phyloP scores from a whole-genome alignment of 352 stramenopile species.

The Phytopythium boreale region DNA sequence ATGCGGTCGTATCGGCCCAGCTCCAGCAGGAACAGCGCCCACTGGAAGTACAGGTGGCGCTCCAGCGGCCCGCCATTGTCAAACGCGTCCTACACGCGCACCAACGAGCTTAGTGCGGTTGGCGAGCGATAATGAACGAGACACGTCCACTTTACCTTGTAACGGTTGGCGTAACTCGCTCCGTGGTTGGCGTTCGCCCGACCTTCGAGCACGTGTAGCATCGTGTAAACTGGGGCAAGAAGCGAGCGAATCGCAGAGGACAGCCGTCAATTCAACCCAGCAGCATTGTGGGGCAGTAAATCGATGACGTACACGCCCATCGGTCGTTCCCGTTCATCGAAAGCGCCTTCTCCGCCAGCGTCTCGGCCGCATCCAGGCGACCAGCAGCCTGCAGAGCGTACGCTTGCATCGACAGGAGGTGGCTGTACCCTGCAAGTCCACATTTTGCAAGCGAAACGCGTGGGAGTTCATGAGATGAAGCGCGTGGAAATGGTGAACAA shows the following conservation, averaged over 20 bases:
- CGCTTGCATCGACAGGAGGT: constrained; percentile 78
- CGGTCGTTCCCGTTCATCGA: constrained; percentile 85
- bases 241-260: not conserved
- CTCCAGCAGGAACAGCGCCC: constrained; percentile 78
- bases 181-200: constrained; percentile 83
- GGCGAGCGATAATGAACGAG: not conserved
- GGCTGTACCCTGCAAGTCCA: constrained; percentile 51
- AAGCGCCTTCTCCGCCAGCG: constrained; percentile 71
- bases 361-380: constrained; percentile 61
- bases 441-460: not conserved
- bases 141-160: constrained; percentile 28
- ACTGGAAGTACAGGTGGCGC: constrained; percentile 79
- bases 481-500: too few relatives aligned
- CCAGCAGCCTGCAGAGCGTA: constrained; percentile 73
- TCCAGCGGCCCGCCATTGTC: constrained; percentile 74
- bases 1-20: constrained; percentile 82
- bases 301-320: constrained; percentile 70
- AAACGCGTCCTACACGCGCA: constrained; percentile 42
- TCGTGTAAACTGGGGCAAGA: constrained; percentile 57
- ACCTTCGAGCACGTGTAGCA: constrained; percentile 72
- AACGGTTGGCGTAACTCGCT: constrained; percentile 80
- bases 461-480: not conserved
- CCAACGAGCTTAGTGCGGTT: not conserved
- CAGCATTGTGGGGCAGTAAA: not conserved
- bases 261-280: not conserved